These are phyloP conservation scores for Podosphaera fusca DNA, from an alignment of 2,329 filamentous ascomycete genomes.

Conservation along the genomic window DNA sequence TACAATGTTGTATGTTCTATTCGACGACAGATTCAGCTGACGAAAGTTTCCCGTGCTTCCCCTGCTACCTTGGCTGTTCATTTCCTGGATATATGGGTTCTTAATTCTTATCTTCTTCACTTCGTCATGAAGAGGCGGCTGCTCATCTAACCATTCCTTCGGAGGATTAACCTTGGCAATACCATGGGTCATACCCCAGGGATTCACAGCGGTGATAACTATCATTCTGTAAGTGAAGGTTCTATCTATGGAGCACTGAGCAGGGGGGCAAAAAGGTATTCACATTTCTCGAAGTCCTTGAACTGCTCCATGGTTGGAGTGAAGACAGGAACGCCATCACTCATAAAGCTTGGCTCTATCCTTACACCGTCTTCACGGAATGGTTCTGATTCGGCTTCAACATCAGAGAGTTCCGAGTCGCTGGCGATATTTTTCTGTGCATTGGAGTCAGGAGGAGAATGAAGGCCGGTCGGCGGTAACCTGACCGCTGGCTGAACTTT, in stretches of 20 bases:
- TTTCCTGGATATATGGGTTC: conserved; percentile 95
- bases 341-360: conserved; percentile 69
- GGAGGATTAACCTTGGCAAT: conserved; percentile 93
- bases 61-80: conserved; percentile 28
- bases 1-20: conserved; percentile 84
- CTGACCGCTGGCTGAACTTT: background rate
- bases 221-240: conserved; percentile 6
- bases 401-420: conserved; percentile 42
- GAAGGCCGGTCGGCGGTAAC: conserved; percentile 17
- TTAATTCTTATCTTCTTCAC: conserved; percentile 84
- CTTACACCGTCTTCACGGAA: conserved; percentile 27
- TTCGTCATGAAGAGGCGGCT: conserved; percentile 58
- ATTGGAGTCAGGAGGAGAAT: conserved; percentile 42
- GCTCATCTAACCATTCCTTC: conserved; percentile 68
- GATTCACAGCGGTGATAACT: conserved; percentile 55
- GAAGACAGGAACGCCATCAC: conserved; percentile 72
- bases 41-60: conserved; percentile 88
- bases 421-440: conserved; percentile 33
- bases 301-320: conserved; percentile 91
- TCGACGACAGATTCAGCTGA: conserved; percentile 90
- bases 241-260: background rate
- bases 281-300: conserved; percentile 74
- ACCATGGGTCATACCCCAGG: conserved; percentile 90
- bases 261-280: conserved; percentile 14
- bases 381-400: conserved; percentile 29